Evolutionary conservation across 805 yeast species (phyloP).

Genomic region (Wickerhamiella slavikovae): DNA sequence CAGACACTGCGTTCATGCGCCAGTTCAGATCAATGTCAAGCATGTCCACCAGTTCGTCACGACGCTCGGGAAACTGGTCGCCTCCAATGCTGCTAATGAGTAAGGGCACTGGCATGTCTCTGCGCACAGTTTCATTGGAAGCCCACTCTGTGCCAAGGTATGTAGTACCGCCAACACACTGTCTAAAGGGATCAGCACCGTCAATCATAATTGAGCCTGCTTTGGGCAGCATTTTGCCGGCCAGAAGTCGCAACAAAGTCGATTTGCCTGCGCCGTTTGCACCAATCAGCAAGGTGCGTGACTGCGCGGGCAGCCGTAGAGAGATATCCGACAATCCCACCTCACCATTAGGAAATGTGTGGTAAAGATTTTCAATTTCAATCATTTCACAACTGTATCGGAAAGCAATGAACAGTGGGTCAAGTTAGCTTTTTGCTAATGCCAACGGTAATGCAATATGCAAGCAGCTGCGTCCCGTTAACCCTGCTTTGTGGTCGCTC

Average conservation of each 20-base stretch:
- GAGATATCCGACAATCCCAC: conserved; percentile 50
- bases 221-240: conserved; percentile 76
- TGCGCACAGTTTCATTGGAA: conserved; percentile 64
- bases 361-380: conserved; percentile 41
- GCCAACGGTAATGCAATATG: too few relatives aligned
- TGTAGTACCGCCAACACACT: conserved; percentile 28
- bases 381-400: conserved; percentile 24
- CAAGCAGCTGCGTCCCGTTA: too few relatives aligned
- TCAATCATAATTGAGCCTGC: conserved; percentile 52
- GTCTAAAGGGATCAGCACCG: conserved; percentile 77
- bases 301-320: conserved; percentile 42
- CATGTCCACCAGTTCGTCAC: conserved; percentile 54
- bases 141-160: conserved; percentile 98
- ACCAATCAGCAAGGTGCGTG: conserved; percentile 65
- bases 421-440: too few relatives aligned
- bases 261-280: conserved; percentile 98
- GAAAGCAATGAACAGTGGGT: too few relatives aligned
- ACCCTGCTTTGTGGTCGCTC: too few relatives aligned
- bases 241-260: conserved; percentile 60
- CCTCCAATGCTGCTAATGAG: conserved; percentile 69
- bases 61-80: conserved; percentile 48
- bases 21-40: conserved; percentile 74
- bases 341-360: conserved; percentile 40
- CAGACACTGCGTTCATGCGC: conserved; percentile 84
- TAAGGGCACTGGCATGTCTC: conserved; percentile 76